phyloP scores from a whole-genome alignment of 2,329 filamentous ascomycete genomes.

The Beauveria pseudobassiana region DNA sequence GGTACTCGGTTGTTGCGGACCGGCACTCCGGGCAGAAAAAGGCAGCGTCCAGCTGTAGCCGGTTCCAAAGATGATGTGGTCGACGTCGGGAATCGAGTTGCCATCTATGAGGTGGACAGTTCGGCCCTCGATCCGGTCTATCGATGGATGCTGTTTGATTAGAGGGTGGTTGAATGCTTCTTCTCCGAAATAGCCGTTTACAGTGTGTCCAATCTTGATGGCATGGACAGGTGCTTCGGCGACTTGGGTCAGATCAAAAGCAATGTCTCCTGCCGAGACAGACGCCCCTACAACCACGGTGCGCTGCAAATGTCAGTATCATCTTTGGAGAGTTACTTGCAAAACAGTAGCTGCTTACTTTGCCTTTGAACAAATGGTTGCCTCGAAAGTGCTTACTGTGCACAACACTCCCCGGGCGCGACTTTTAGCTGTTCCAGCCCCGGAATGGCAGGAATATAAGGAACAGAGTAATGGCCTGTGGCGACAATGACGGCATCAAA shows the following conservation, averaged over 20 bases:
- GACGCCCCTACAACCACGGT: slow-evolving; percentile 57
- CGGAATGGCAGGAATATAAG: slow-evolving; percentile 43
- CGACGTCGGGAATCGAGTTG: slow-evolving; percentile 42
- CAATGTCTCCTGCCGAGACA: slow-evolving; percentile 57
- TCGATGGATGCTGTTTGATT: slow-evolving; percentile 40
- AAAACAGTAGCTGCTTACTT: slow-evolving; percentile 27
- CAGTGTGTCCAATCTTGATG: slow-evolving; percentile 39
- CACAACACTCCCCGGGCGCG: slow-evolving; percentile 40
- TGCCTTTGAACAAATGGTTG: slow-evolving; percentile 34
- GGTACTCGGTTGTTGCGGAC: slow-evolving; percentile 48
- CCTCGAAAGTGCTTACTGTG: slow-evolving; percentile 49
- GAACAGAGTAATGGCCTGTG: slow-evolving; percentile 53
- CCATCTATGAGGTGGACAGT: slow-evolving; percentile 52
- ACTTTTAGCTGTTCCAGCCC: slow-evolving; percentile 41
- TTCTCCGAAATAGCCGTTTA: slow-evolving; percentile 50
- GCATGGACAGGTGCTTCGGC: slow-evolving; percentile 42
- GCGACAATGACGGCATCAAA: slow-evolving; percentile 57
- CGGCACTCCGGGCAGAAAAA: slow-evolving; percentile 48
- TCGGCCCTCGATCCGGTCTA: slow-evolving; percentile 35
- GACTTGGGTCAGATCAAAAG: slow-evolving; percentile 41
- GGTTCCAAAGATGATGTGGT: slow-evolving; percentile 59
- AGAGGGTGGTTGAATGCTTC: slow-evolving; percentile 51
- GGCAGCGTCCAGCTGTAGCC: slow-evolving; percentile 59
- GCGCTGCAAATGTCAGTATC: slow-evolving; percentile 27
- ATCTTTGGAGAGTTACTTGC: not conserved